Evolutionary conservation across 805 yeast genomes (phyloP).

Genomic region (Myxozyma vanderwaltii): DNA sequence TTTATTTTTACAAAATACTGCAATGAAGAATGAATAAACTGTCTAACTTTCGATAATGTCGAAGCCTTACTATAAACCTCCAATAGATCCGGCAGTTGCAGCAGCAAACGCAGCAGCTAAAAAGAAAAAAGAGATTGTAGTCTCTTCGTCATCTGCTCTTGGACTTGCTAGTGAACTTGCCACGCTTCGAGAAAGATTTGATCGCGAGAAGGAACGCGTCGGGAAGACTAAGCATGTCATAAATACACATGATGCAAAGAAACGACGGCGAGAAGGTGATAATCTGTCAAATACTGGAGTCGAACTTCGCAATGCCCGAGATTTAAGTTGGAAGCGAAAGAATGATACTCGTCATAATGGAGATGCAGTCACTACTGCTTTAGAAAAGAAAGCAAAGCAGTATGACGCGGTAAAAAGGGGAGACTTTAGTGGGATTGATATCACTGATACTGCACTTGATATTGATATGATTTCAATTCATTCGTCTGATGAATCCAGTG

Average conservation of each 20-base stretch:
- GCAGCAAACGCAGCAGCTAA: conserved; percentile 9
- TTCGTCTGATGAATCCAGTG: conserved; percentile 7
- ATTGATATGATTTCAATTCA: conserved; percentile 26
- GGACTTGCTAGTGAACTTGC: conserved; percentile 28
- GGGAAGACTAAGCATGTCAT: conserved; percentile 11
- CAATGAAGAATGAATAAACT: no score
- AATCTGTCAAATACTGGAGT: conserved; percentile 23
- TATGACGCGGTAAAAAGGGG: conserved; percentile 30
- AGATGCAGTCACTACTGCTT: conserved; percentile 3
- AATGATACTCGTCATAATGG: background rate
- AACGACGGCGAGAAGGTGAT: background rate
- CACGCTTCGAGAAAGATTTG: conserved; percentile 23
- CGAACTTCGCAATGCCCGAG: conserved; percentile 23
- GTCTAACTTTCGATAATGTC: no score
- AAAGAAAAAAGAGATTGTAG: conserved; percentile 17
- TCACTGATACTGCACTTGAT: conserved; percentile 29
- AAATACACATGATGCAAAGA: background rate
- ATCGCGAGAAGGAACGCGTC: conserved; percentile 12
- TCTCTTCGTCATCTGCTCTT: conserved; percentile 30
- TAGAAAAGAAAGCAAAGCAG: conserved; percentile 30
- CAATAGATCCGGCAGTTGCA: conserved; percentile 7
- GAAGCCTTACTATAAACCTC: conserved; percentile 17
- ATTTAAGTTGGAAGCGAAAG: conserved; percentile 1
- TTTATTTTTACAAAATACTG: no score
- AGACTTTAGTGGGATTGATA: conserved; percentile 2